Evolutionary conservation across 352 stramenopile genomes (phyloP), one percentile per base, ranked within the genome.

Genomic region (Pythium periplocum): DNA sequence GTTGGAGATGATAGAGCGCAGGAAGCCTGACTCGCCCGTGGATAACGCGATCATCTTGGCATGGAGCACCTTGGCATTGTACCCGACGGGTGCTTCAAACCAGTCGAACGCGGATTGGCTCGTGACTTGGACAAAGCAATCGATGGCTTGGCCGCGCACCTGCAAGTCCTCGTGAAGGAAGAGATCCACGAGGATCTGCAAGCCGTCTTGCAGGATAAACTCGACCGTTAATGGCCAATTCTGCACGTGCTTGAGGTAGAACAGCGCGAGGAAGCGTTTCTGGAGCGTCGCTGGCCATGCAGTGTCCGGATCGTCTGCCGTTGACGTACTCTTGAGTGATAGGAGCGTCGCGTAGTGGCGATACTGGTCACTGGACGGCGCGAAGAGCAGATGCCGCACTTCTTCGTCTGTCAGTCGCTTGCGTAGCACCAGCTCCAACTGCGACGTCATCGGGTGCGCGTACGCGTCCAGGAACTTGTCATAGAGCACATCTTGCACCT

Each of bases 121-220:
- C 2, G 69, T 78, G 57, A 75, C 60, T 55, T 78, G 69, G 10
- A 73, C 64, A 26, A 78, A 78, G 11, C 58, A 53, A 47, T 78
- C 69, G 46, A 78, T 61, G 2, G 69, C 66, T 35, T 78, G 69
- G 8, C 63, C 69, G 0, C 69, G 63, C 17, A 73, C 33, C 30
- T 78, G 69, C n/a, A 75, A 5, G 30, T 78, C 66, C 4, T 55
- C 34, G 31, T 75, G 56, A 6, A 64, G 37, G 40, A 73, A 64
- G 31, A 68, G 52, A 32, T 62, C 41, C 11, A 62, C 63, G 46
- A 78, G 66, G 38, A 64, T 49, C n/a, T 66, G 40, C 5, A 78
- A 53, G 0, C 66, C 69, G 12, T 63, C 63, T 6, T 58, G 57
- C 26, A 67, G 38, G 26, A 71, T 32, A 35, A 78, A 78, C 45